Evolutionary conservation across 306 rosid species (phyloP).

Genomic region (Corylus heterophylla): DNA sequence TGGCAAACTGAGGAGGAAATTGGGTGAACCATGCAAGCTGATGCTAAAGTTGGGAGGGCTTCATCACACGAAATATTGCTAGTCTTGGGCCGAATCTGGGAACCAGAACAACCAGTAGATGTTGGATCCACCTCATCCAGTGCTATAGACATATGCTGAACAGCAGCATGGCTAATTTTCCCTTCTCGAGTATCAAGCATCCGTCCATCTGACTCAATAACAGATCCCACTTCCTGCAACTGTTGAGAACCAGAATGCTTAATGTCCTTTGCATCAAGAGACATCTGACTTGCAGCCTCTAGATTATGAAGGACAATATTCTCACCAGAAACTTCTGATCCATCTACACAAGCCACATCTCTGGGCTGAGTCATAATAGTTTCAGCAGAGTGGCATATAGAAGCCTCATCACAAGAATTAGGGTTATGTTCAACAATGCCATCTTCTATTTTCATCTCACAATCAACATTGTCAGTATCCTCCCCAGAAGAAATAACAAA

Average conservation of each 20-base stretch:
- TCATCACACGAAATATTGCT: conserved; percentile 28
- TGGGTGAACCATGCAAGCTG: background rate
- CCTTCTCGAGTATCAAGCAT: conserved; percentile 24
- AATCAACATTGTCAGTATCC: conserved; percentile 27
- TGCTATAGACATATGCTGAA: conserved; percentile 20
- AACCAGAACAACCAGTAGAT: conserved; percentile 21
- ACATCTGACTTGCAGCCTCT: conserved; percentile 17
- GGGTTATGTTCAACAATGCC: conserved; percentile 7
- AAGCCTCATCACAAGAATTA: conserved; percentile 28
- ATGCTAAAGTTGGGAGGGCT: conserved; percentile 3
- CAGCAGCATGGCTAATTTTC: conserved; percentile 21
- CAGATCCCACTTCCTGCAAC: conserved; percentile 1
- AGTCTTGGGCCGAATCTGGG: conserved; percentile 23
- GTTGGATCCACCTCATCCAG: conserved; percentile 19
- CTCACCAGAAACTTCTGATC: conserved; percentile 30
- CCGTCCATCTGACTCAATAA: conserved; percentile 15
- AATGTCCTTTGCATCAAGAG: conserved; percentile 12
- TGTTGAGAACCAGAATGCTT: conserved; percentile 19
- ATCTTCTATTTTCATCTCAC: conserved; percentile 28
- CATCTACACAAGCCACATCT: conserved; percentile 12
- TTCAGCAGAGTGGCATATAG: conserved; percentile 26
- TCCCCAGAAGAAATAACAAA: conserved; percentile 25
- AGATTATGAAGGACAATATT: conserved; percentile 17
- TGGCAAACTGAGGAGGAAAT: conserved; percentile 15
- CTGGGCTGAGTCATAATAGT: conserved; percentile 22